Evolutionary conservation across 257 asterid genomes (phyloP).

Genomic region (Rehmannia glutinosa): DNA sequence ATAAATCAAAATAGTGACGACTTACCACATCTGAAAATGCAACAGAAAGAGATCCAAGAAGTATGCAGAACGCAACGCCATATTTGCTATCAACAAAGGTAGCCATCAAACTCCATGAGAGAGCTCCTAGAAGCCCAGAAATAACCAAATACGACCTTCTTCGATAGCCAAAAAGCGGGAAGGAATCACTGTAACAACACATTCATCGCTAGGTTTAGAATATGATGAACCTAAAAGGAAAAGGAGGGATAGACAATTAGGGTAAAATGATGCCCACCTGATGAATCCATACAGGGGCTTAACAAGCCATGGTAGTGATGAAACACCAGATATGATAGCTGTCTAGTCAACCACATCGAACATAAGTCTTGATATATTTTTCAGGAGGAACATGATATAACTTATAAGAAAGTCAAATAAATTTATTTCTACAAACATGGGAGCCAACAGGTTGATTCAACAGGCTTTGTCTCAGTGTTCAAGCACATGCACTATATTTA

Average conservation of each 20-base stretch:
- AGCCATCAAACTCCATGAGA: conserved; percentile 92
- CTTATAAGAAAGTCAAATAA: no score
- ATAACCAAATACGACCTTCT: conserved; percentile 89
- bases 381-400: background rate
- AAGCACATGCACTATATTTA: no score
- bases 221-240: background rate
- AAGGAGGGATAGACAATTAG: conserved; percentile 11
- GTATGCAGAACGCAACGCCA: conserved; percentile 68
- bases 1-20: conserved; percentile 14
- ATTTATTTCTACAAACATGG: no score
- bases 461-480: no score
- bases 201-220: background rate
- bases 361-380: conserved; percentile 33
- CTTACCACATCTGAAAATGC: conserved; percentile 94
- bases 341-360: conserved; percentile 60
- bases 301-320: conserved; percentile 83
- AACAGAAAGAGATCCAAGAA: conserved; percentile 87
- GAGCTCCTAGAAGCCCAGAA: conserved; percentile 89
- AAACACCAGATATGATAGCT: conserved; percentile 80
- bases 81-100: conserved; percentile 74
- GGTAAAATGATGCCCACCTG: conserved; percentile 44
- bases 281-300: conserved; percentile 92
- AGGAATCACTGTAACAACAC: conserved; percentile 56
- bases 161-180: conserved; percentile 91
- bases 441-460: no score